Base-by-base conservation (phyloP, 768 basidiomycete species). In the Psilocybe cyanescens region DNA sequence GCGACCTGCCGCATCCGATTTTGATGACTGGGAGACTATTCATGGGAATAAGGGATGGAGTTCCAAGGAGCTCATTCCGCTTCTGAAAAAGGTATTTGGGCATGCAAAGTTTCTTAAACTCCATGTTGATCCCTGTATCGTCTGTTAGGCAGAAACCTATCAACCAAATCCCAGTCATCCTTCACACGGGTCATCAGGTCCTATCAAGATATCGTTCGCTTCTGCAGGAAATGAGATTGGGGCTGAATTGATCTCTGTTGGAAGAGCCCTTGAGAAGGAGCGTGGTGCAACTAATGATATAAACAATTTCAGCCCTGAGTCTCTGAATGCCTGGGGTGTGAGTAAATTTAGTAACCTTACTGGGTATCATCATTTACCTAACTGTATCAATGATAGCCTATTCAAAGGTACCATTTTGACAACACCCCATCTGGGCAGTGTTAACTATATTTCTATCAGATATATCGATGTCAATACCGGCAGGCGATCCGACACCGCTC, bases 21-120 rank as follows among this genome's bases (percentile, higher is more conserved):
- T 84, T 51, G 85, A 90, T 63, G 84, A 84, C 53, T 89, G 88
- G 88, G 81, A 83, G 66, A 73, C 60, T 1, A 68, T 75, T 2
- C 71, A 83, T 28, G 77, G 76, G 3, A 88, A 89, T 67, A 71
- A 80, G 1, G 88, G 87, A 1, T 90, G 89, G 89, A 77, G 86
- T 4, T 83, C 84, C 0, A 74, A 78, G 51, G 75, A 84, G 29
- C 67, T 90, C 4, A 80, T 89, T 31, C 87, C 88, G 0, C 72
- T 88, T 12, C 63, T 87, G 31, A 82, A 75, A 63, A 88, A 88
- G 80, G 89, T 83, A 58, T 11, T 55, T 52, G 19, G 11, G 37
- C 44, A 2, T n/a, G 12, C 5, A 12, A 59, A 14, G 16, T 9
- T 30, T n/a, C 24, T 41, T 39, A 28, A 8, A 44, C 8, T 8